phyloP scores from a whole-genome alignment of 768 basidiomycete genomes.

The Suillus plorans region DNA sequence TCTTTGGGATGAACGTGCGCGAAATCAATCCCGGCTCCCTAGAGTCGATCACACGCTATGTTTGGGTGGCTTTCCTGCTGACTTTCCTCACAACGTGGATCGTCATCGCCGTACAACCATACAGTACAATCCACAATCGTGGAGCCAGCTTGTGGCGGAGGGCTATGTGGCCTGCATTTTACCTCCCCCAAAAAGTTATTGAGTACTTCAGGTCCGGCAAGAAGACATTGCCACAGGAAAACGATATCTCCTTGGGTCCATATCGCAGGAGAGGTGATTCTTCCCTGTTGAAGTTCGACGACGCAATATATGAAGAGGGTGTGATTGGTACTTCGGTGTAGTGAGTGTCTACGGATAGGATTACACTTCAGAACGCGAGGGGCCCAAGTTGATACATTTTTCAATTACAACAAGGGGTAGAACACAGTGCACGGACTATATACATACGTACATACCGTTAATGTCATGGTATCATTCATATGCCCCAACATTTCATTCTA shows the following conservation, averaged over 20 bases:
- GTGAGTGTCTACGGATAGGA: not conserved
- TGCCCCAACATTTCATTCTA: not conserved
- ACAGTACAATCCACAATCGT: conserved; percentile 22
- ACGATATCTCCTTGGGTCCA: not conserved
- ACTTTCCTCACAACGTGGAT: conserved; percentile 53
- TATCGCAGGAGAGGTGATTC: not conserved
- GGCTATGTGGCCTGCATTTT: conserved; percentile 21
- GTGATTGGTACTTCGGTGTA: not conserved
- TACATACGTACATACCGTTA: not conserved
- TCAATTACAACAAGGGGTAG: not conserved
- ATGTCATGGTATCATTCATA: not conserved
- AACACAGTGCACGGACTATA: not conserved
- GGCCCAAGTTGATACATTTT: not conserved
- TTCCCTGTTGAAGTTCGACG: not conserved
- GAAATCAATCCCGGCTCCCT: conserved; percentile 27
- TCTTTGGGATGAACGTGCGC: conserved; percentile 26
- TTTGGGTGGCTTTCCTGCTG: conserved; percentile 40
- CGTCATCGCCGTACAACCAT: conserved; percentile 44
- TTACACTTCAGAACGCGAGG: not conserved
- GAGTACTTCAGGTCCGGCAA: not conserved
- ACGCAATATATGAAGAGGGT: not conserved
- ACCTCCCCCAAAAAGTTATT: not conserved
- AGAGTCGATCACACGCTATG: conserved; percentile 37
- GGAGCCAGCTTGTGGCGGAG: conserved; percentile 13
- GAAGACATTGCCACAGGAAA: not conserved